Evolutionary conservation across 2,329 filamentous ascomycete species (phyloP).

Genomic region (Nothopassalora personata): DNA sequence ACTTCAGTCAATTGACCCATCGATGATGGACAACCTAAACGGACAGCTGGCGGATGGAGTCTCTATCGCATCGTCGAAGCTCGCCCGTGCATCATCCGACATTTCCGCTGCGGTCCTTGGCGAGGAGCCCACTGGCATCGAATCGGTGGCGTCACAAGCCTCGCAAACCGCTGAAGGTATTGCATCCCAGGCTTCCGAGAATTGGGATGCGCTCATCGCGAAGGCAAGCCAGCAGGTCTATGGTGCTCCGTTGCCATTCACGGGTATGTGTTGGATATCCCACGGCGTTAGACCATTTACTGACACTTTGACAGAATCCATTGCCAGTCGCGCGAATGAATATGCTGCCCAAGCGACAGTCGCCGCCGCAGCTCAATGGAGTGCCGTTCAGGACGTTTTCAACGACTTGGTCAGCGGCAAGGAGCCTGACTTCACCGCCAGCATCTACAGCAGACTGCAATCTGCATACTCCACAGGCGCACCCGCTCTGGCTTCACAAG

Average conservation of each 20-base stretch:
- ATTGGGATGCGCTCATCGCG: slow-evolving; percentile 59
- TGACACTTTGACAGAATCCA: slow-evolving; percentile 27
- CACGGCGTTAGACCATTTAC: background rate
- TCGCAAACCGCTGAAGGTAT: slow-evolving; percentile 31
- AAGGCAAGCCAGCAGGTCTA: slow-evolving; percentile 66
- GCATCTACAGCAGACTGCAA: slow-evolving; percentile 65
- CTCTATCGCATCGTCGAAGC: slow-evolving; percentile 37
- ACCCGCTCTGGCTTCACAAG: slow-evolving; percentile 47
- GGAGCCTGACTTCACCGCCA: slow-evolving; percentile 76
- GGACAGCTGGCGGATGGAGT: slow-evolving; percentile 29
- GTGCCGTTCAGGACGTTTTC: slow-evolving; percentile 64
- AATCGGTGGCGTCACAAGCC: slow-evolving; percentile 31
- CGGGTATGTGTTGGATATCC: slow-evolving; percentile 10
- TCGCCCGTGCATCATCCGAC: slow-evolving; percentile 42
- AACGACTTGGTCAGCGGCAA: slow-evolving; percentile 72
- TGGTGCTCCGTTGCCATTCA: slow-evolving; percentile 54
- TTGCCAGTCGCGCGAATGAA: slow-evolving; percentile 49
- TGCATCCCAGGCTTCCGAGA: slow-evolving; percentile 53
- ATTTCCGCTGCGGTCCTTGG: slow-evolving; percentile 44
- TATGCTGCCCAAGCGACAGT: slow-evolving; percentile 60
- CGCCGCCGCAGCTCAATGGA: slow-evolving; percentile 61
- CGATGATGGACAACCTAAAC: slow-evolving; percentile 27
- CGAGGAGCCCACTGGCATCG: slow-evolving; percentile 46
- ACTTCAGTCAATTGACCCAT: slow-evolving; percentile 24
- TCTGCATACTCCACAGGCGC: slow-evolving; percentile 66